phyloP scores from a whole-genome alignment of 495 filamentous ascomycete species.

The Opeltia flavorubescens region DNA sequence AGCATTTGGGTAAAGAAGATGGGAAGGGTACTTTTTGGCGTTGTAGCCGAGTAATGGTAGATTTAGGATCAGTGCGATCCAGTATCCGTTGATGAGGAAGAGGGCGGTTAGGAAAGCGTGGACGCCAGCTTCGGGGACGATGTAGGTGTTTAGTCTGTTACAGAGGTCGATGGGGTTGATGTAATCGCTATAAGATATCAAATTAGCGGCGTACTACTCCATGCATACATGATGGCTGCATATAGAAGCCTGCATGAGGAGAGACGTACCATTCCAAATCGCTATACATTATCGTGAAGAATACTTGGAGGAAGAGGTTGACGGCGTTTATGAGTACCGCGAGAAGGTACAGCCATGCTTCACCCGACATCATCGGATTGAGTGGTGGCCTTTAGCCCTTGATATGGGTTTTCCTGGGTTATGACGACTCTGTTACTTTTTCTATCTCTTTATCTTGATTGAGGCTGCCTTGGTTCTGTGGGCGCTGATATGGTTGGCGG shows the following conservation, averaged over 20 bases:
- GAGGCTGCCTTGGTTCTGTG: not conserved
- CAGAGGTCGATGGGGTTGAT: conserved; percentile 99
- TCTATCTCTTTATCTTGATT: not conserved
- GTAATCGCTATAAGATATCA: conserved; percentile 60
- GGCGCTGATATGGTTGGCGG: too few species aligned
- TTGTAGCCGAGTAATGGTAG: conserved; percentile 88
- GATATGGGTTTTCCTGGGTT: not conserved
- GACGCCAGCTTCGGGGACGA: conserved; percentile 95
- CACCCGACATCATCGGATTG: conserved; percentile 63
- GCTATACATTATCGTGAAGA: conserved; percentile 99
- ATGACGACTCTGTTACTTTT: not conserved
- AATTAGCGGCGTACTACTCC: conserved; percentile 13
- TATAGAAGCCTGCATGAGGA: not conserved
- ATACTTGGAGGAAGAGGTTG: conserved; percentile 99
- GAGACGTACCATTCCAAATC: conserved; percentile 86
- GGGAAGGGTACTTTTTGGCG: conserved; percentile 71
- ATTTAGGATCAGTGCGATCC: conserved; percentile 85
- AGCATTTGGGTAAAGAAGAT: not conserved
- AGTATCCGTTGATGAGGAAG: conserved; percentile 98
- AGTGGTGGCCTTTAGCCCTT: not conserved
- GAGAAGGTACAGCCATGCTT: conserved; percentile 98
- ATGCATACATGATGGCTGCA: not conserved
- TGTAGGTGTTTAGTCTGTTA: conserved; percentile 99
- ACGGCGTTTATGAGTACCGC: conserved; percentile 99
- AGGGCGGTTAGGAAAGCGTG: conserved; percentile 88